These are phyloP conservation scores for Botrytis deweyae DNA, from an alignment of 2,329 filamentous ascomycete genomes.

Conservation along the genomic window DNA sequence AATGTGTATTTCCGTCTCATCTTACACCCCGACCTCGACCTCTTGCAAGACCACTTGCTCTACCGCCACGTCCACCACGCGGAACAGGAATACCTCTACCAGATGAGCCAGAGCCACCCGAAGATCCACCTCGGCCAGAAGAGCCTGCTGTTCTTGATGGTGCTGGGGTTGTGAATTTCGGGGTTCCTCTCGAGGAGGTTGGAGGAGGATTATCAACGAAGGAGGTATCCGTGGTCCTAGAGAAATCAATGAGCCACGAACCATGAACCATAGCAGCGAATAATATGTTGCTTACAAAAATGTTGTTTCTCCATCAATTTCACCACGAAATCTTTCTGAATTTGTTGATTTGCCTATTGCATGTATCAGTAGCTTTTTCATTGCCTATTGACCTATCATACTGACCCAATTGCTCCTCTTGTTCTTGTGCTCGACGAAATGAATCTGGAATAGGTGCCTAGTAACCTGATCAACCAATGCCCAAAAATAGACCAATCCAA, in stretches of 20 bases:
- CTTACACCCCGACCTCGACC: slow-evolving; percentile 36
- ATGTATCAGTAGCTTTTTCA: slow-evolving; percentile 15
- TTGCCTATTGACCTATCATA: neutral
- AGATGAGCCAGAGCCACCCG: slow-evolving; percentile 32
- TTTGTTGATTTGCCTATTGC: slow-evolving; percentile 39
- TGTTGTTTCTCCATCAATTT: slow-evolving; percentile 68
- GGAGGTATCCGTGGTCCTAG: slow-evolving; percentile 83
- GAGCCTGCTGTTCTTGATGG: slow-evolving; percentile 33
- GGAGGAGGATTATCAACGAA: slow-evolving; percentile 86
- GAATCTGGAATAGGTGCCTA: slow-evolving; percentile 83
- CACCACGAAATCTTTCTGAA: slow-evolving; percentile 40
- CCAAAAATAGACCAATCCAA: neutral
- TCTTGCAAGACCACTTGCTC: slow-evolving; percentile 40
- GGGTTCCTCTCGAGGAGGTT: slow-evolving; percentile 51
- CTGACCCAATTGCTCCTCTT: slow-evolving; percentile 51
- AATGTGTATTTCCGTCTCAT: slow-evolving; percentile 28
- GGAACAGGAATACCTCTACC: slow-evolving; percentile 38
- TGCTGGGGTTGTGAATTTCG: slow-evolving; percentile 42
- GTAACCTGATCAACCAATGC: slow-evolving; percentile 15
- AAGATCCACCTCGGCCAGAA: slow-evolving; percentile 24
- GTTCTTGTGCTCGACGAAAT: slow-evolving; percentile 65
- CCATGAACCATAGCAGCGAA: slow-evolving; percentile 7
- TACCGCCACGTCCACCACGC: slow-evolving; percentile 37
- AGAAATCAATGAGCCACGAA: slow-evolving; percentile 25
- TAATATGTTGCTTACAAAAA: slow-evolving; percentile 63